phyloP scores from a whole-genome alignment of 495 filamentous ascomycete species.

The Cenococcum geophilum region DNA sequence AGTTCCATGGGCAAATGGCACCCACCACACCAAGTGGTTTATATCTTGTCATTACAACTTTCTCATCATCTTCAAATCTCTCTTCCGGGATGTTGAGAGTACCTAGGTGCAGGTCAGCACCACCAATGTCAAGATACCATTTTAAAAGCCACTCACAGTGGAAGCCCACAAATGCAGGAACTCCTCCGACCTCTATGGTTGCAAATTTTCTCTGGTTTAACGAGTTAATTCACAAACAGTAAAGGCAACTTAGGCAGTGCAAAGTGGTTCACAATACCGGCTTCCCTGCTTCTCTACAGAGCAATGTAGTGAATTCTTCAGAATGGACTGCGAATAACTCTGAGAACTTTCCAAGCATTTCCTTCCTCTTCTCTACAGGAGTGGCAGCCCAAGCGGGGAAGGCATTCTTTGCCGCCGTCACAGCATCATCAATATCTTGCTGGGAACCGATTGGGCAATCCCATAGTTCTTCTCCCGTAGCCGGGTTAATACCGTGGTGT shows the following conservation, averaged over 20 bases:
- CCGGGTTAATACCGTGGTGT: constrained; percentile 48
- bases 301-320: constrained; percentile 45
- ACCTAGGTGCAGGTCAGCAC: constrained; percentile 15
- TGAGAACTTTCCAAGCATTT: constrained; percentile 49
- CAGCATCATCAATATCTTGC: constrained; percentile 52
- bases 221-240: neutral
- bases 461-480: constrained; percentile 46
- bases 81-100: constrained; percentile 37
- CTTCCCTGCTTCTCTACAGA: constrained; percentile 56
- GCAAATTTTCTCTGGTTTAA: constrained; percentile 21
- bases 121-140: neutral
- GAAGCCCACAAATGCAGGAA: constrained; percentile 18
- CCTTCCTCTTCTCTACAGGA: constrained; percentile 50
- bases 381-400: constrained; percentile 49
- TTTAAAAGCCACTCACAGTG: constrained; percentile 13
- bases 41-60: constrained; percentile 33
- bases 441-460: constrained; percentile 50
- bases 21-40: constrained; percentile 32
- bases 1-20: constrained; percentile 55
- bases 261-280: constrained; percentile 33
- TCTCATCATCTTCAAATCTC: constrained; percentile 39
- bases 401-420: constrained; percentile 43
- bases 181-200: constrained; percentile 18
- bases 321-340: constrained; percentile 43
- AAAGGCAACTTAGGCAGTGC: neutral